Conservation (phyloP, 257 asterid genomes). For the Solanum okadae region DNA sequence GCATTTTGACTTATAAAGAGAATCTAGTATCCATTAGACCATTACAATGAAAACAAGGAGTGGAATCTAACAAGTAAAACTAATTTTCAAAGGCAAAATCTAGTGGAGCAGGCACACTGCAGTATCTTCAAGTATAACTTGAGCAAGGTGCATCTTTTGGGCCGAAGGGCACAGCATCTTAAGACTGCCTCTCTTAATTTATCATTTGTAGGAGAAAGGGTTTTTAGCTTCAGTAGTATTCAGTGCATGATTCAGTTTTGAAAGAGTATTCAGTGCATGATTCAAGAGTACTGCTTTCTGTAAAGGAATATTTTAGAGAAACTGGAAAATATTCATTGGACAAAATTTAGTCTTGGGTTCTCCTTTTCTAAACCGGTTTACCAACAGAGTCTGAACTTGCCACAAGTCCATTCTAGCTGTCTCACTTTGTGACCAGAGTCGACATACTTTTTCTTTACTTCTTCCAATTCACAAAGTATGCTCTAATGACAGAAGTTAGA, state of each 20-base stretch:
- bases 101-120: background rate
- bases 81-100: background rate
- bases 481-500: background rate
- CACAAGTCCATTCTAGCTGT: background rate
- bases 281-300: background rate
- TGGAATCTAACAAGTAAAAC: background rate
- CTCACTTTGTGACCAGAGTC: background rate
- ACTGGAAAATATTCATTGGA: background rate
- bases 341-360: background rate
- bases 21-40: background rate
- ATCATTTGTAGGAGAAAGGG: background rate
- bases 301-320: background rate
- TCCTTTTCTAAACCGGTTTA: background rate
- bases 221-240: background rate
- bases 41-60: background rate
- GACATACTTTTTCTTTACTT: background rate
- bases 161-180: background rate
- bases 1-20: background rate
- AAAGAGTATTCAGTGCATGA: background rate
- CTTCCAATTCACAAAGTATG: background rate
- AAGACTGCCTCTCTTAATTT: background rate
- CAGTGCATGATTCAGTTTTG: background rate
- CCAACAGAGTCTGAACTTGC: background rate
- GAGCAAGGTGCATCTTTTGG: background rate
- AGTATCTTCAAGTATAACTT: background rate